phyloP scores from a whole-genome alignment of 2,329 filamentous ascomycete species.

The Talaromyces sp. region DNA sequence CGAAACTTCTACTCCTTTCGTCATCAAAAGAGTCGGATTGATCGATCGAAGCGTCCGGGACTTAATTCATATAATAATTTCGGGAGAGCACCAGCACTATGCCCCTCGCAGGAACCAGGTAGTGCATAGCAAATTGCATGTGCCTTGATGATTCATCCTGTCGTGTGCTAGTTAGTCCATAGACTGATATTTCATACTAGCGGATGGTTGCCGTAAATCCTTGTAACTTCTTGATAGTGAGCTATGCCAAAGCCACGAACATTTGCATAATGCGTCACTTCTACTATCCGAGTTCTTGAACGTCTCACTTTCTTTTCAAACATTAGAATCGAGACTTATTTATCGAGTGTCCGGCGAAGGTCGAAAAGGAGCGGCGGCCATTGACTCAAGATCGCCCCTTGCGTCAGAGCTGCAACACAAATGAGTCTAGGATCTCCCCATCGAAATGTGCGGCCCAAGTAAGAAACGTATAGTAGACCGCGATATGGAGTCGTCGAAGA shows the following conservation, averaged over 20 bases:
- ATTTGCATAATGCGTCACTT: neutral
- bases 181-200: too few relatives aligned
- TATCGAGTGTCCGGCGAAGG: neutral
- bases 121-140: too few relatives aligned
- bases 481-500: too few relatives aligned
- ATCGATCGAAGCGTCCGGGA: neutral
- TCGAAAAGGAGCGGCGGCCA: neutral
- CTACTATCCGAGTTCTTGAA: neutral
- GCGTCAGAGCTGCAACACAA: neutral
- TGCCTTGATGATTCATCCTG: neutral
- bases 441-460: neutral
- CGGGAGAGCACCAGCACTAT: neutral
- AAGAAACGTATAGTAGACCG: neutral
- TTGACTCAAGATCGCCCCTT: neutral
- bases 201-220: neutral
- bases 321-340: neutral
- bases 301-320: neutral
- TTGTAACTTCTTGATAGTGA: neutral
- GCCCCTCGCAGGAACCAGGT: neutral
- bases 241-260: neutral
- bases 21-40: neutral
- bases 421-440: neutral
- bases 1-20: neutral
- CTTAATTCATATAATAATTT: too few relatives aligned
- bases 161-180: too few relatives aligned